phyloP scores from a whole-genome alignment of 2,329 filamentous ascomycete species.

The Cordyceps cateniannulata region DNA sequence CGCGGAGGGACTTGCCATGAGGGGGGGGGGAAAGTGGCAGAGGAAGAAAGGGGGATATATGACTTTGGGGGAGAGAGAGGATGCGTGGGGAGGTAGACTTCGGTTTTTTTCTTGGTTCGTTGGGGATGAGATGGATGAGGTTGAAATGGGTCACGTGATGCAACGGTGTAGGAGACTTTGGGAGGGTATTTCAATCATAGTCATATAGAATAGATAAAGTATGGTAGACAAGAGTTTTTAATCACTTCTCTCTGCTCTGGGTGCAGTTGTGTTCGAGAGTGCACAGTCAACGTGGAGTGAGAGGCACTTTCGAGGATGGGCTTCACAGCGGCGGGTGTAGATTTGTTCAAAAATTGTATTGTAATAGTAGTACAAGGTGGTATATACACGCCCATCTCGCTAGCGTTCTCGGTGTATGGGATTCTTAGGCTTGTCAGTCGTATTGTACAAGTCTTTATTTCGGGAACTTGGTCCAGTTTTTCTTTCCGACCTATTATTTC shows the following conservation, averaged over 20 bases:
- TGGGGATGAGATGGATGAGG: background rate
- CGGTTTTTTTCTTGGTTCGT: background rate
- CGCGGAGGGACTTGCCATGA: constrained; percentile 8
- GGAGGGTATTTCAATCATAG: no score
- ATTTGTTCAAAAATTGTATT: constrained; percentile 21
- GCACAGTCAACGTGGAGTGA: background rate
- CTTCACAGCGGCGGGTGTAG: background rate
- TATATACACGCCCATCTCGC: constrained; percentile 12
- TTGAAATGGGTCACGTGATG: constrained; percentile 7
- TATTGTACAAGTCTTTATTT: constrained; percentile 33
- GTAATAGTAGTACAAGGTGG: constrained; percentile 23
- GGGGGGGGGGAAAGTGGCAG: background rate
- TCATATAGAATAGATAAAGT: background rate
- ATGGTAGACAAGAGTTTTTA: background rate
- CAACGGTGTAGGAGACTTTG: background rate
- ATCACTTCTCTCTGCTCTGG: background rate
- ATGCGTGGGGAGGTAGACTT: background rate
- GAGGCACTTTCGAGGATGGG: background rate
- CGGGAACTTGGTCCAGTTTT: constrained; percentile 52
- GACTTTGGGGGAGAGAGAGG: background rate
- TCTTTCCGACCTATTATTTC: constrained; percentile 45
- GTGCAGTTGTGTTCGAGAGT: background rate
- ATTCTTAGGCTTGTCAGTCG: background rate
- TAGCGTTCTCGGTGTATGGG: background rate
- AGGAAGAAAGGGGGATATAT: background rate